Evolutionary conservation across 768 basidiomycete species (phyloP).

Genomic region (Lactarius akahatsu): DNA sequence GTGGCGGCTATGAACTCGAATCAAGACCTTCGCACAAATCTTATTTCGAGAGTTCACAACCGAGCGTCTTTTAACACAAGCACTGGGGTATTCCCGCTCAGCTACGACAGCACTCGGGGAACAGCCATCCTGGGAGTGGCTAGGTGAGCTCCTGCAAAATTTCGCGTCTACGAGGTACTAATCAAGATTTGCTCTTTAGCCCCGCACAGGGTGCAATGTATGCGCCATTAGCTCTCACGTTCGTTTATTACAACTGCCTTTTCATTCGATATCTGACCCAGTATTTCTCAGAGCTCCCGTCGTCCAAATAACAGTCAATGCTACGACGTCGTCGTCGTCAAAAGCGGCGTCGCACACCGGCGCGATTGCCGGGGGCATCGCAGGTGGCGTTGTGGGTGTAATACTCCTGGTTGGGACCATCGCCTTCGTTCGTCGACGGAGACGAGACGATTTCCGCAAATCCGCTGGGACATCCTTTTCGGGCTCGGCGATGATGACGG

Average conservation of each 20-base stretch:
- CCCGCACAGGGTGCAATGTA: conserved; percentile 31
- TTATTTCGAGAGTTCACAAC: conserved; percentile 19
- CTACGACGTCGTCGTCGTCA: not conserved
- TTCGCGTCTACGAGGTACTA: not conserved
- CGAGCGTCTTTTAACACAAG: conserved; percentile 15
- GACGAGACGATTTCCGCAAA: not conserved
- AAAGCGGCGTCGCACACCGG: not conserved
- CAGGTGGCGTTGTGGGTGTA: not conserved
- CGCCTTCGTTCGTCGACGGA: not conserved
- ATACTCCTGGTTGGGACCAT: not conserved
- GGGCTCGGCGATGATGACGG: not conserved
- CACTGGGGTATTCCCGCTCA: conserved; percentile 14
- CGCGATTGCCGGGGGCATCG: not conserved
- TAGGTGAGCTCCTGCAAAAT: conserved; percentile 14
- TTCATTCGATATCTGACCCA: not conserved
- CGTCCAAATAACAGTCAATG: not conserved
- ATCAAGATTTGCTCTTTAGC: conserved; percentile 11
- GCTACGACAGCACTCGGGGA: conserved; percentile 9
- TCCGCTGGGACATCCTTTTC: not conserved
- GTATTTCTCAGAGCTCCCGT: not conserved
- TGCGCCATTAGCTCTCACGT: conserved; percentile 31
- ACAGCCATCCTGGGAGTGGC: conserved; percentile 6
- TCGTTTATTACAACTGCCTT: not conserved
- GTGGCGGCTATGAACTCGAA: not conserved
- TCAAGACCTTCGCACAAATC: not conserved